phyloP scores from a whole-genome alignment of 805 yeast genomes.

The Brettanomyces nanus region DNA sequence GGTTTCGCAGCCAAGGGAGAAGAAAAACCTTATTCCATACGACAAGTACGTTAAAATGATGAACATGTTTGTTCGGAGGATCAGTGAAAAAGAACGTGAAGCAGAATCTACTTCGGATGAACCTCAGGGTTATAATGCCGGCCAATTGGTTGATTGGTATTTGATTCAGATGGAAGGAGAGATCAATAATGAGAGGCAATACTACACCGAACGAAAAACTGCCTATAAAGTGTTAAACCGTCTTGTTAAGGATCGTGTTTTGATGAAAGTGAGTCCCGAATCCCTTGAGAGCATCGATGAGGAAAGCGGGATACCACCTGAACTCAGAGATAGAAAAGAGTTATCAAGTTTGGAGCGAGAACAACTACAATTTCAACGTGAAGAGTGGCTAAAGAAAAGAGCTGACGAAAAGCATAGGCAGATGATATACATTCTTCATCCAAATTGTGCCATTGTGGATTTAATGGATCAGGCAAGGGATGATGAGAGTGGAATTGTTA shows the following conservation, averaged over 20 bases:
- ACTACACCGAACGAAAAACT: conserved; percentile 59
- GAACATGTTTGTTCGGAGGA: conserved; percentile 62
- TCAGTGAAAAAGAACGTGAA: conserved; percentile 21
- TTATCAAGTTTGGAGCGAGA: conserved; percentile 18
- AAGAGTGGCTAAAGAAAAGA: conserved; percentile 12
- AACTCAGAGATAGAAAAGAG: conserved; percentile 14
- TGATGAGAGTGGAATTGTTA: conserved; percentile 6
- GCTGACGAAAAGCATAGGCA: conserved; percentile 20
- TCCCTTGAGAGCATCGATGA: conserved; percentile 30
- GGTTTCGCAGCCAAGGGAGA: conserved; percentile 4
- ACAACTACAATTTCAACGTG: conserved; percentile 10
- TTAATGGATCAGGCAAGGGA: conserved; percentile 35
- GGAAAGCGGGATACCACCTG: conserved; percentile 26
- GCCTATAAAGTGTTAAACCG: conserved; percentile 76
- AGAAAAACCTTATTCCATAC: conserved; percentile 55
- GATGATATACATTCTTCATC: conserved; percentile 55
- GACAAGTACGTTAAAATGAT: conserved; percentile 82
- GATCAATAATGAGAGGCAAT: conserved; percentile 60
- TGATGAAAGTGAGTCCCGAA: conserved; percentile 50
- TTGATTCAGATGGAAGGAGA: conserved; percentile 64
- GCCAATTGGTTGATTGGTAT: conserved; percentile 73
- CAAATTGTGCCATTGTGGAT: conserved; percentile 76
- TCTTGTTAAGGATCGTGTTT: conserved; percentile 74
- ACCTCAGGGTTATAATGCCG: conserved; percentile 54
- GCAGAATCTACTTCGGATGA: conserved; percentile 50